phyloP scores from a whole-genome alignment of 2,329 filamentous ascomycete genomes.

The Colletotrichum coccodes region DNA sequence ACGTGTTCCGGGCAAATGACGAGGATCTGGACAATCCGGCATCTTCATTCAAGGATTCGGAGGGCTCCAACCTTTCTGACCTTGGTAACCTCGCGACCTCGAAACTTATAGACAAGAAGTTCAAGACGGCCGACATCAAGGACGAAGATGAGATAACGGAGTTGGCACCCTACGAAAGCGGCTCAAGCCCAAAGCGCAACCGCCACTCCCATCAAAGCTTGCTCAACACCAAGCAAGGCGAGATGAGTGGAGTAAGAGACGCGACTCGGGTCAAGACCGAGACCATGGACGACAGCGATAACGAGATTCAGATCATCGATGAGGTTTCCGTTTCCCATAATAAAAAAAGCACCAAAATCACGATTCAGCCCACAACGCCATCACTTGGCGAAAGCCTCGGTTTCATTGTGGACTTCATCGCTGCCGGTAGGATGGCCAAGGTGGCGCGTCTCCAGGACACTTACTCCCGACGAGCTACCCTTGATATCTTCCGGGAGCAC shows the following conservation, averaged over 20 bases:
- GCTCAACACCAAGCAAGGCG: accelerated
- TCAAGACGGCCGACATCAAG: too few species aligned
- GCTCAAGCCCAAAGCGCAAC: neutral
- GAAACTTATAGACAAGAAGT: too few species aligned
- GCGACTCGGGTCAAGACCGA: neutral
- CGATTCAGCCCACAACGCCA: neutral
- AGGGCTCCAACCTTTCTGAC: too few species aligned
- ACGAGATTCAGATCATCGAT: neutral
- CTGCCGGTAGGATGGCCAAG: neutral
- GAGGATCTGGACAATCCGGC: too few species aligned
- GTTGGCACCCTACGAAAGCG: accelerated
- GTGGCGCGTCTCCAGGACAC: neutral
- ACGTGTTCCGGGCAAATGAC: too few species aligned
- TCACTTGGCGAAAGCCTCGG: neutral
- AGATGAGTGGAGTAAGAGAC: too few species aligned
- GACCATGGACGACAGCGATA: neutral
- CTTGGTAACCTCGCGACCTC: too few species aligned
- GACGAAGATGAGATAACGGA: neutral
- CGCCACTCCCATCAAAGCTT: neutral
- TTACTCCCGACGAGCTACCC: neutral
- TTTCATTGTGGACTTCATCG: neutral
- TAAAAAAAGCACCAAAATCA: neutral
- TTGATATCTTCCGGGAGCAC: neutral
- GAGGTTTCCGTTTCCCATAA: neutral
- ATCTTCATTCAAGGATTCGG: too few species aligned